Evolutionary conservation across 192 early-diverging fungal species (phyloP).

Genomic region (Lunasporangiospora selenospora): DNA sequence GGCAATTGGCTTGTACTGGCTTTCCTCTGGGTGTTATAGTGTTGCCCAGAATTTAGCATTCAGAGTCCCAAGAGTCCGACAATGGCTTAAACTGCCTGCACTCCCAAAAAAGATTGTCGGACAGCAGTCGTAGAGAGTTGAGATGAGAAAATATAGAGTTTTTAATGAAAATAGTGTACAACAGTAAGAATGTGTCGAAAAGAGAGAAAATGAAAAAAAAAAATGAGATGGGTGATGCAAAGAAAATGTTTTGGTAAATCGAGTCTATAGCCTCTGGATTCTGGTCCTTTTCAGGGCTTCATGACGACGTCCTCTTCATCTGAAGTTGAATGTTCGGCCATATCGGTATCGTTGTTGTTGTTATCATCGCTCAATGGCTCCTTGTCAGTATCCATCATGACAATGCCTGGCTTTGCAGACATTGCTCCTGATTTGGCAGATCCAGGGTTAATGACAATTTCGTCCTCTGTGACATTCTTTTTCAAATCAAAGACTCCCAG

Average conservation of each 20-base stretch:
- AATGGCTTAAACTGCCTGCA: slow-evolving; percentile 31
- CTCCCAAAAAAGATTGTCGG: slow-evolving; percentile 9
- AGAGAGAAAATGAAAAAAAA: too few relatives aligned
- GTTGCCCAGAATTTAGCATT: slow-evolving; percentile 67
- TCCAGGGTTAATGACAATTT: slow-evolving; percentile 35
- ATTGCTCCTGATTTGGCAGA: not conserved
- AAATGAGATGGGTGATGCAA: too few relatives aligned
- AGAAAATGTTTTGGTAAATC: too few relatives aligned
- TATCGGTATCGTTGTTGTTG: slow-evolving; percentile 19
- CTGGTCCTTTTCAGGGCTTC: slow-evolving; percentile 17
- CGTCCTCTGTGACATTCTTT: slow-evolving; percentile 42
- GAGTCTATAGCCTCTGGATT: too few relatives aligned
- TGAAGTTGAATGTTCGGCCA: not conserved
- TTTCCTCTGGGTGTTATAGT: slow-evolving; percentile 70
- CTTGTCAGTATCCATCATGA: slow-evolving; percentile 46
- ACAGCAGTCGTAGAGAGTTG: too few relatives aligned
- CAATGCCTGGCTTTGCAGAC: slow-evolving; percentile 18
- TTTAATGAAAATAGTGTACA: slow-evolving; percentile 12
- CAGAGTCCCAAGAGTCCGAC: slow-evolving; percentile 49
- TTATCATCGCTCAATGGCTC: slow-evolving; percentile 4
- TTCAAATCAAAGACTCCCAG: slow-evolving; percentile 56
- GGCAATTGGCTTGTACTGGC: slow-evolving; percentile 76
- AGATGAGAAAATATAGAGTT: not conserved
- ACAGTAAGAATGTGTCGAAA: not conserved
- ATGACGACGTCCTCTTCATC: slow-evolving; percentile 30